Evolutionary conservation across 805 yeast genomes (phyloP).

Genomic region (Jamesozyma piceae): DNA sequence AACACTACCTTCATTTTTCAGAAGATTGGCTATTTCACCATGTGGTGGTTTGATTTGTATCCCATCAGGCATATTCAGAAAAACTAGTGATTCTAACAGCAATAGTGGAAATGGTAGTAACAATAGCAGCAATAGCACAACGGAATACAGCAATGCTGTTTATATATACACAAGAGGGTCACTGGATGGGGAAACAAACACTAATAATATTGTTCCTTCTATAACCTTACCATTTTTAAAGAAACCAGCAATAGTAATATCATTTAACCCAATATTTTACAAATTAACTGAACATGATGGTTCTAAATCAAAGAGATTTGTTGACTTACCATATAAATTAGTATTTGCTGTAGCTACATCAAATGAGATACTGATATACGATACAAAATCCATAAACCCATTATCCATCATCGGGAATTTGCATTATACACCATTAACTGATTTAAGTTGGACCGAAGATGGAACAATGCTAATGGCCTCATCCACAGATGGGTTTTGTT

Average conservation of each 20-base stretch:
- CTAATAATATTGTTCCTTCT: constrained; percentile 48
- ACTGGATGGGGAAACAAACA: constrained; percentile 30
- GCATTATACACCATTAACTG: constrained; percentile 85
- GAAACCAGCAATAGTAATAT: constrained; percentile 75
- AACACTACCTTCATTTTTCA: constrained; percentile 79
- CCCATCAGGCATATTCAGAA: constrained; percentile 60
- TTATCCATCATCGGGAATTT: constrained; percentile 66
- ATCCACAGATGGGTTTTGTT: constrained; percentile 90
- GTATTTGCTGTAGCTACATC: constrained; percentile 90
- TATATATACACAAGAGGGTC: constrained; percentile 70
- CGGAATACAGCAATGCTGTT: constrained; percentile 56
- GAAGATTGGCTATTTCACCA: constrained; percentile 79
- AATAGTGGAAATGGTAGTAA: constrained; percentile 13
- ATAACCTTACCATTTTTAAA: constrained; percentile 70
- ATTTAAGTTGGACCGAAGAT: constrained; percentile 72
- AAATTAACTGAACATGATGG: constrained; percentile 12
- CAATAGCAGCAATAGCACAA: constrained; percentile 10
- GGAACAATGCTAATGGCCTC: constrained; percentile 64
- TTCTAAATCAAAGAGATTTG: constrained; percentile 23
- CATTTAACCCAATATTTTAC: constrained; percentile 64
- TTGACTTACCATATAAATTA: constrained; percentile 66
- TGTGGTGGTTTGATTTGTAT: constrained; percentile 77
- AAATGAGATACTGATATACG: constrained; percentile 72
- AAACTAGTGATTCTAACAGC: constrained; percentile 7
- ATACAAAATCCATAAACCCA: constrained; percentile 62